A percentile compares a stretch with the other conserved stretches of the same genome.
Evolutionary conservation across 176 grass and related monocot species (phyloP).

Genomic region (Eragrostis nindensis): DNA sequence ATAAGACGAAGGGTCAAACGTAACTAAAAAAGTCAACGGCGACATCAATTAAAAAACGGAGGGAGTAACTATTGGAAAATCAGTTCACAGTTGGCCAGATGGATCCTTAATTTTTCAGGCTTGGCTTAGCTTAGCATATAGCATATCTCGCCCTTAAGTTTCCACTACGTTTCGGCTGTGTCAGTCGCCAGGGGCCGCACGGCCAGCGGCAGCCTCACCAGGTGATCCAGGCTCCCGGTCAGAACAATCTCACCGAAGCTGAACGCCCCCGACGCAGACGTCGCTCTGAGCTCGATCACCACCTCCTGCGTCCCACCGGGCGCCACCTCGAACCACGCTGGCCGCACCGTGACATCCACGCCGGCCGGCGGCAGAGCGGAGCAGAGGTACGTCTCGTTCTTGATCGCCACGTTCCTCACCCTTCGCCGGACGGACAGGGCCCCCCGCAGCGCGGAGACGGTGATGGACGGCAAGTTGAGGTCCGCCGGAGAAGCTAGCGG

Average conservation of each 20-base stretch:
- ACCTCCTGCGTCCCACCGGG: slow-evolving; percentile 42
- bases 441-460: slow-evolving; percentile 49
- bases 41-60: no score
- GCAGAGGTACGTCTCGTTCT: slow-evolving; percentile 54
- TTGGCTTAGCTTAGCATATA: no score
- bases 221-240: slow-evolving; percentile 55
- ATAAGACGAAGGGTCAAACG: no score
- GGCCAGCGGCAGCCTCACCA: slow-evolving; percentile 54
- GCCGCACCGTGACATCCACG: slow-evolving; percentile 39
- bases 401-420: slow-evolving; percentile 49
- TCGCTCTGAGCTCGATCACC: slow-evolving; percentile 45
- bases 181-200: slow-evolving; percentile 9
- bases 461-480: slow-evolving; percentile 71
- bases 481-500: slow-evolving; percentile 31
- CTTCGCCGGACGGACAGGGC: slow-evolving; percentile 35
- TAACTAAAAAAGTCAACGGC: no score
- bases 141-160: no score
- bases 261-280: slow-evolving; percentile 25
- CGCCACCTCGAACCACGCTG: slow-evolving; percentile 55
- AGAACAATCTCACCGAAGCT: slow-evolving; percentile 64
- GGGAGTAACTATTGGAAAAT: no score
- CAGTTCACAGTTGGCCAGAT: neutral
- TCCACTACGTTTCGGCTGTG: neutral
- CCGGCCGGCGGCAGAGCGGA: slow-evolving; percentile 39
- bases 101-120: no score